phyloP scores from a whole-genome alignment of 176 grass and related monocot genomes.

The Elymus sibiricus region DNA sequence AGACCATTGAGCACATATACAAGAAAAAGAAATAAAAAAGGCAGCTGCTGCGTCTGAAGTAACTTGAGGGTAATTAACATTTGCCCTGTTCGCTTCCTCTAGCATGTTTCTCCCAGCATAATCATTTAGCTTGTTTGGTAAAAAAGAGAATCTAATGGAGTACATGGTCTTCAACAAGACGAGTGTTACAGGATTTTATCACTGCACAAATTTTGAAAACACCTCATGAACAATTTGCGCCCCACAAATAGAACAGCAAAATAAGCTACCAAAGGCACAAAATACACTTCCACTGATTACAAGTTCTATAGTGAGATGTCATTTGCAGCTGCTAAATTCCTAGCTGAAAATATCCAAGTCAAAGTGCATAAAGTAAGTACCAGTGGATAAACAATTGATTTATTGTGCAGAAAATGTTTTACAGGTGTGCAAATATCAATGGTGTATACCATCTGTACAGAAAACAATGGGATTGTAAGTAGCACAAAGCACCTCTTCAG shows the following conservation, averaged over 20 bases:
- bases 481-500: background rate
- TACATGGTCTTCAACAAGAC: no score
- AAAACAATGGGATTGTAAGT: background rate
- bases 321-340: no score
- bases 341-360: no score
- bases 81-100: background rate
- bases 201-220: no score
- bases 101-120: background rate
- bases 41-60: background rate
- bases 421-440: no score
- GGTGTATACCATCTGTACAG: background rate
- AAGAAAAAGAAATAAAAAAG: background rate
- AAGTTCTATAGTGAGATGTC: background rate
- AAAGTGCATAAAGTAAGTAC: no score
- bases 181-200: no score
- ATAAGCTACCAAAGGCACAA: background rate
- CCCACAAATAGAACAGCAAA: no score
- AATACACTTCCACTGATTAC: background rate
- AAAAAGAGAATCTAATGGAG: no score
- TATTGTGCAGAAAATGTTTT: no score
- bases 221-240: no score
- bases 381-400: no score
- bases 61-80: background rate
- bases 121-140: background rate
- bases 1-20: background rate